A percentile compares a stretch with the other conserved stretches of the same genome.
Conservation (phyloP, 495 filamentous ascomycete genomes). For the Chaetomium cochliodes region DNA sequence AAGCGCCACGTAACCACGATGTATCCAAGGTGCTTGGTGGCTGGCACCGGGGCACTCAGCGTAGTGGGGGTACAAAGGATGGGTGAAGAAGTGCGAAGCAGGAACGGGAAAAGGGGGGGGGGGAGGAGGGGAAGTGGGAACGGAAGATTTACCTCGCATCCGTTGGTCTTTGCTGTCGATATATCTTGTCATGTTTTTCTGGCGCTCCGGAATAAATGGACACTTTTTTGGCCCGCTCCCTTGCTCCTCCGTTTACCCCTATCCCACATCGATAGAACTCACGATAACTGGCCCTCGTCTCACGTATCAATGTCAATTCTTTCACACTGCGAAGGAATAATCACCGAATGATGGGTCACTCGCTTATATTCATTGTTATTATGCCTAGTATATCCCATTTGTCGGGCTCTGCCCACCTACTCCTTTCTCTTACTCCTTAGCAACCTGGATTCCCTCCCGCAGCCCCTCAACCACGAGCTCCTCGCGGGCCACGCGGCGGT, state of each 20-base stretch:
- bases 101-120: background rate
- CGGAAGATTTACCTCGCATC: background rate
- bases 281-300: background rate
- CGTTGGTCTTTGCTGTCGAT: constrained; percentile 2
- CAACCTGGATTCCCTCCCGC: constrained; percentile 56
- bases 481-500: constrained; percentile 79
- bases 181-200: background rate
- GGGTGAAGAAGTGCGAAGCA: background rate
- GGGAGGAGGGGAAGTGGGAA: constrained; percentile 7
- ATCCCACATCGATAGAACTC: no score
- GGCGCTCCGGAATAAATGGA: constrained; percentile 12
- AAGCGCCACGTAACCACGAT: background rate
- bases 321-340: background rate
- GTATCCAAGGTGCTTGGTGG: background rate
- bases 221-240: background rate
- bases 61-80: background rate
- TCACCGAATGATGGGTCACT: background rate
- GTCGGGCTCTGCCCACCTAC: constrained; percentile 21
- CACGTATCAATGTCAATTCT: background rate
- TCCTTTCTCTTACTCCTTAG: constrained; percentile 58
- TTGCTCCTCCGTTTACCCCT: background rate
- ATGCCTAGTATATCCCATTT: constrained; percentile 11
- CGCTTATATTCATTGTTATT: constrained; percentile 15
- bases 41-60: background rate
- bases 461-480: constrained; percentile 71